Evolutionary conservation across 257 asterid genomes (phyloP), one percentile per base, ranked within the genome.

Genomic region (Perilla frutescens): DNA sequence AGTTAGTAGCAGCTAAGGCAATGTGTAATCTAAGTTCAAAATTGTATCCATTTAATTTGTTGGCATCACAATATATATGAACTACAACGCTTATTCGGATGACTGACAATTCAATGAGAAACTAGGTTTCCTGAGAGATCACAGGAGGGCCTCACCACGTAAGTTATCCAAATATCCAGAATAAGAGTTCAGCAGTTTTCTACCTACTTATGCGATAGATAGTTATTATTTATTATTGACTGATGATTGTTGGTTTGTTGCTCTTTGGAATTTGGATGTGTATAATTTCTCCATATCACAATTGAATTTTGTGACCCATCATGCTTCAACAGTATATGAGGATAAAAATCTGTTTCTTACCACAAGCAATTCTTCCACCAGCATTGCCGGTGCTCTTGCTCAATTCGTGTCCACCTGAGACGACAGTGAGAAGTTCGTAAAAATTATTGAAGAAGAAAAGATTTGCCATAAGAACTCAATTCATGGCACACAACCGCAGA

Each of bases 371-470:
- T 84, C 97, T 86, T 78, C 91, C 99, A 43, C 97, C 99, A 74
- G 99, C 99, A 86, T 94, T 94, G 81, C 99, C 99, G 71, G 99
- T 94, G 84, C 80, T 64, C 69, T 88, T 90, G 96, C 99, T 94
- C 73, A 94, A 90, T 70, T 94, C 98, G 62, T 94, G 97, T 56
- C 99, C 99, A 67, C 99, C 99, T 94, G 83, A 84, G 32, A 59
- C 77, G 77, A 37, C 71, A 68, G 6, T 36, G 13, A 68, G 45
- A 57, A 68, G 34, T 49, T 12, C 8, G 67, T 66, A 6, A 72
- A 55, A 53, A 20, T 34, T 9, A 72, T 6, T 6, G 64, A 70
- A 61, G 8, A 37, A 48, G 12, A 15, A 50, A 12, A 29, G 14
- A 36, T 45, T 20, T 20, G 26, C 26, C 26, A n/a, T n/a, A n/a